Evolutionary conservation across 148 eudicot genomes (phyloP), one percentile per base, ranked within the genome.

Genomic region (Oxyria digyna): DNA sequence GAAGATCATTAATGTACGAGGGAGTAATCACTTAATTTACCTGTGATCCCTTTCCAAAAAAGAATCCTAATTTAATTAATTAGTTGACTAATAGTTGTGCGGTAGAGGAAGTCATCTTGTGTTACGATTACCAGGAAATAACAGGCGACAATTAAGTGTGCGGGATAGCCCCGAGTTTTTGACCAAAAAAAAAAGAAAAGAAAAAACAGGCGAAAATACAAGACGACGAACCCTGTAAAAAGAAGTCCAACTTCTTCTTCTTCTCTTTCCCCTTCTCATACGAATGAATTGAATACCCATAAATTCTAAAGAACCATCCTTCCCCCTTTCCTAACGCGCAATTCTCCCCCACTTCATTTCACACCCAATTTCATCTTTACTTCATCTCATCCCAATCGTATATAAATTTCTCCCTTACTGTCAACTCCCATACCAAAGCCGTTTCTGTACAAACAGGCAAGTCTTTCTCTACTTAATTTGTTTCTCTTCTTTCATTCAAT

Each of bases 401-500:
- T 59, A 59, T 59, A 59, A 59, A 59, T 29, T 59, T 31, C 18
- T 31, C 64, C 26, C 26, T 54, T 23, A 8, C 8, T 32, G 17
- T 24, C 29, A 10, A 54, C 54, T 10, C 54, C 54, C 54, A 48
- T 20, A 55, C 15, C 65, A 29, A 14, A 15, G 37, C 65, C 38
- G 3, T 11, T 59, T 29, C 6, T 29, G 18, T 29, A 27, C 38
- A 27, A 59, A 13, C 11, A 12, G 37, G 64, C 8, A 27, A 27
- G 20, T 27, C 23, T 52, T 8, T 1, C 23, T 52, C 13, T 2
- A 8, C 29, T n/a, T 1, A 9, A 8, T 52, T 8, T 20, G n/a
- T n/a, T 10, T 46, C 52, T n/a, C 23, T 59, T 59, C 29, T 59
- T 59, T 59, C 18, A 59, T 59, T 59, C 65, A 29, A 59, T 59